phyloP scores from a whole-genome alignment of 2,329 filamentous ascomycete genomes.

The Monosporascus ibericus region DNA sequence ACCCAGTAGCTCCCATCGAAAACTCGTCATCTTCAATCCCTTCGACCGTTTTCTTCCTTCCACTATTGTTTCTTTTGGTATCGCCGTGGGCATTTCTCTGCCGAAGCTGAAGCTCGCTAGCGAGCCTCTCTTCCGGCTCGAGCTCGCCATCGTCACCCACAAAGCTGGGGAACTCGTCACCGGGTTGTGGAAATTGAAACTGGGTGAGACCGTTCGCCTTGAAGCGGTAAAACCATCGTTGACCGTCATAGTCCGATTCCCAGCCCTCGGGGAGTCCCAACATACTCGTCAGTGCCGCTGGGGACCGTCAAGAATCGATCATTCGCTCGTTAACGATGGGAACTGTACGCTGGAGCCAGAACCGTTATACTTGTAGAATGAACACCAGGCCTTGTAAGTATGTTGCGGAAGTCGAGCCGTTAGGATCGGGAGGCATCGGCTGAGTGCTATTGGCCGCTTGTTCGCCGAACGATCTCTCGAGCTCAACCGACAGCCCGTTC shows the following conservation, averaged over 20 bases:
- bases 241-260: constrained; percentile 53
- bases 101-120: constrained; percentile 44
- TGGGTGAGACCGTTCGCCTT: constrained; percentile 47
- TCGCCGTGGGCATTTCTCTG: constrained; percentile 25
- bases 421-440: no score
- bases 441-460: no score
- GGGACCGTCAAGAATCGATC: neutral
- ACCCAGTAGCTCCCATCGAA: constrained; percentile 27
- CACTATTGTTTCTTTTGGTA: constrained; percentile 12
- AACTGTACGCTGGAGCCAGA: neutral
- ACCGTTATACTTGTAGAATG: neutral
- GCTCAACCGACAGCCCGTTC: no score
- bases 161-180: constrained; percentile 53
- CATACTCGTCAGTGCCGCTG: constrained; percentile 18
- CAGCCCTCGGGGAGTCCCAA: constrained; percentile 44
- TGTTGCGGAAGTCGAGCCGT: no score
- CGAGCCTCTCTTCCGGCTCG: constrained; percentile 46
- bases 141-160: constrained; percentile 34
- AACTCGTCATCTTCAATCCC: constrained; percentile 18
- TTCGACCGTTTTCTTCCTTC: constrained; percentile 9
- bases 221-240: constrained; percentile 53
- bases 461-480: no score
- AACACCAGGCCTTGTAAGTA: no score
- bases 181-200: constrained; percentile 50
- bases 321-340: neutral